These are phyloP conservation scores for Panaeolus papilionaceus DNA, from an alignment of 768 basidiomycete species.

Conservation along the genomic window DNA sequence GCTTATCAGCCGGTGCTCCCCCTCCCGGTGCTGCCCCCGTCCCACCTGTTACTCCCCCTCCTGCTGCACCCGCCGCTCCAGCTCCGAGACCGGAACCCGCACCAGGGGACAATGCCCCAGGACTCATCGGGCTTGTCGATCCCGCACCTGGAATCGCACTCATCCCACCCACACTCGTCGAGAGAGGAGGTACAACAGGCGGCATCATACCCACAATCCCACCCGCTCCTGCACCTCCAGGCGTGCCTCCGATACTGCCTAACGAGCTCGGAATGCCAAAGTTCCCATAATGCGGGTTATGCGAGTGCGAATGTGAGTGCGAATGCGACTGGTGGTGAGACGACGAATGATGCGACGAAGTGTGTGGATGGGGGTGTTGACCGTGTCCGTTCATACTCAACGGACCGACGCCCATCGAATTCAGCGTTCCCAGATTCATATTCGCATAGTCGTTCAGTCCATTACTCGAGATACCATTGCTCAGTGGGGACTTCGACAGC, in stretches of 20 bases:
- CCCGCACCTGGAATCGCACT: background rate
- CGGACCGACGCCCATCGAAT: slow-evolving; percentile 6
- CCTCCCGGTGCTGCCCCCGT: background rate
- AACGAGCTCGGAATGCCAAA: too few species aligned
- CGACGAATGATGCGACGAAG: too few species aligned
- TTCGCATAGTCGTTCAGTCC: background rate
- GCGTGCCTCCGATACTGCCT: too few species aligned
- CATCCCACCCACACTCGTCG: slow-evolving; percentile 10
- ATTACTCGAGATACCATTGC: slow-evolving; percentile 15
- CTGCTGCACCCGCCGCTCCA: background rate
- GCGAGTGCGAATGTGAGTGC: too few species aligned
- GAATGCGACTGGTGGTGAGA: too few species aligned
- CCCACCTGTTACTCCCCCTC: background rate
- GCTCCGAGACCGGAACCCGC: background rate
- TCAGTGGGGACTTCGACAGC: slow-evolving; percentile 16
- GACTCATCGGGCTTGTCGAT: background rate
- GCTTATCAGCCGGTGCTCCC: slow-evolving; percentile 42
- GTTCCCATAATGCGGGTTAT: too few species aligned
- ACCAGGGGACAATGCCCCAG: background rate
- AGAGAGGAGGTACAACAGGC: slow-evolving; percentile 1
- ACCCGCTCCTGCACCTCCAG: background rate
- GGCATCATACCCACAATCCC: slow-evolving; percentile 11
- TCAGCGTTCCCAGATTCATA: slow-evolving; percentile 16
- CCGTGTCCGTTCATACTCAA: slow-evolving; percentile 14
- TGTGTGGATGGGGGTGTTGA: background rate